phyloP scores from a whole-genome alignment of 179 eudicot genomes.

The Spinacia oleracea region DNA sequence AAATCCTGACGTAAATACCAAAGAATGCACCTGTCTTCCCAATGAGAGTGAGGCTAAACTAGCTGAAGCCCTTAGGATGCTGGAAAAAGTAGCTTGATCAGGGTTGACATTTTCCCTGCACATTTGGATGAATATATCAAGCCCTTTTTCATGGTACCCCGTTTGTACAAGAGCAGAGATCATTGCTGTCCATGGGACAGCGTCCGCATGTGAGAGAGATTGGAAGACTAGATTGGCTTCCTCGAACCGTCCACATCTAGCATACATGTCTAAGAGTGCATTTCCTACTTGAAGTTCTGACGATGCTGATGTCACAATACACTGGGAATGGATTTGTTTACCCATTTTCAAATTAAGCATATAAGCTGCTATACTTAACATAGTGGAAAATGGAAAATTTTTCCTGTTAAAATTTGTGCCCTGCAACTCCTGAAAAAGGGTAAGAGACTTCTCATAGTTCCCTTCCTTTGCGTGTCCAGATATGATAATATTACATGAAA shows the following conservation, averaged over 20 bases:
- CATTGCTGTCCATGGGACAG: constrained; percentile 78
- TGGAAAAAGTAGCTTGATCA: constrained; percentile 83
- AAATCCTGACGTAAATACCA: constrained; percentile 46
- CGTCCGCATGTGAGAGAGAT: constrained; percentile 42
- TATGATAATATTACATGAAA: constrained; percentile 71
- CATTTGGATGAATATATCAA: constrained; percentile 59
- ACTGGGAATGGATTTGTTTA: constrained; percentile 72
- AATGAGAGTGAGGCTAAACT: constrained; percentile 58
- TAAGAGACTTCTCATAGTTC: constrained; percentile 42
- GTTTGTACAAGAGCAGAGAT: constrained; percentile 73
- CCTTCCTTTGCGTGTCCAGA: constrained; percentile 63
- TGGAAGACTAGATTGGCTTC: constrained; percentile 58
- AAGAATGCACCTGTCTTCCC: constrained; percentile 78
- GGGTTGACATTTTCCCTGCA: constrained; percentile 39
- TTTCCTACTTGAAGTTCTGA: constrained; percentile 55
- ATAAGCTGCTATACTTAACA: constrained; percentile 69
- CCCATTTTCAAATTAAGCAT: constrained; percentile 49
- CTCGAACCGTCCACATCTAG: constrained; percentile 63
- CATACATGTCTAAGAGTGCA: constrained; percentile 85
- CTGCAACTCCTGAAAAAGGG: constrained; percentile 55
- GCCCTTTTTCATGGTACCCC: constrained; percentile 60
- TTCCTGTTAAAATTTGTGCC: constrained; percentile 44
- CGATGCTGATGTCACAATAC: constrained; percentile 53
- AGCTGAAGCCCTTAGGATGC: constrained; percentile 66
- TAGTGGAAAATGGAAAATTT: constrained; percentile 65